phyloP scores from a whole-genome alignment of 805 yeast species.

The Candida silvicultrix region DNA sequence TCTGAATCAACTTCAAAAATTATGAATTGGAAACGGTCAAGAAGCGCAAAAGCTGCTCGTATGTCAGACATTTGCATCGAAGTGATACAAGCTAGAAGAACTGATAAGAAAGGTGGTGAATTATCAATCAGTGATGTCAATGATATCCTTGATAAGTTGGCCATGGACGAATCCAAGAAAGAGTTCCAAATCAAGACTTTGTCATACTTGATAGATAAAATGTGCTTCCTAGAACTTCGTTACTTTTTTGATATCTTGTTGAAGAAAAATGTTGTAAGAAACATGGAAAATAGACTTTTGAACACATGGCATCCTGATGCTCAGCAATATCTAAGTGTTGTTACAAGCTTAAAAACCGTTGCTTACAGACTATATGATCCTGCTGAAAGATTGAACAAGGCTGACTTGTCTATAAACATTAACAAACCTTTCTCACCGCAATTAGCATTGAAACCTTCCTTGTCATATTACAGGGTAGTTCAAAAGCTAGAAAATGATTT shows the following conservation, averaged over 20 bases:
- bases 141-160: constrained; percentile 36
- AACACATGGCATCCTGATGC: constrained; percentile 78
- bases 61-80: constrained; percentile 45
- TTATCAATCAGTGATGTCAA: constrained; percentile 47
- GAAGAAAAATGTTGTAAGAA: constrained; percentile 51
- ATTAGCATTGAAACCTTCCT: constrained; percentile 50
- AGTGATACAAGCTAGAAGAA: constrained; percentile 43
- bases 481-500: constrained; percentile 40
- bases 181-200: constrained; percentile 38
- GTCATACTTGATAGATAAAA: constrained; percentile 39
- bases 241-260: constrained; percentile 67
- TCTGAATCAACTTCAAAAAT: constrained; percentile 53
- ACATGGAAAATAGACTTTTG: constrained; percentile 54
- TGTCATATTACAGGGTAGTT: constrained; percentile 46
- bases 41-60: constrained; percentile 32
- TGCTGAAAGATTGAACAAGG: constrained; percentile 30
- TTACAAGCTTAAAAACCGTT: constrained; percentile 55
- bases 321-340: constrained; percentile 51
- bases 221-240: constrained; percentile 57
- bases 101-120: constrained; percentile 26
- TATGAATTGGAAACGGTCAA: constrained; percentile 37
- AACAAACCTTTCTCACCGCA: constrained; percentile 64
- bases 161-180: constrained; percentile 24
- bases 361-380: constrained; percentile 55
- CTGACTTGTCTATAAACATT: constrained; percentile 28